Base-by-base conservation (phyloP, 768 basidiomycete species). In the Suillus americanus region DNA sequence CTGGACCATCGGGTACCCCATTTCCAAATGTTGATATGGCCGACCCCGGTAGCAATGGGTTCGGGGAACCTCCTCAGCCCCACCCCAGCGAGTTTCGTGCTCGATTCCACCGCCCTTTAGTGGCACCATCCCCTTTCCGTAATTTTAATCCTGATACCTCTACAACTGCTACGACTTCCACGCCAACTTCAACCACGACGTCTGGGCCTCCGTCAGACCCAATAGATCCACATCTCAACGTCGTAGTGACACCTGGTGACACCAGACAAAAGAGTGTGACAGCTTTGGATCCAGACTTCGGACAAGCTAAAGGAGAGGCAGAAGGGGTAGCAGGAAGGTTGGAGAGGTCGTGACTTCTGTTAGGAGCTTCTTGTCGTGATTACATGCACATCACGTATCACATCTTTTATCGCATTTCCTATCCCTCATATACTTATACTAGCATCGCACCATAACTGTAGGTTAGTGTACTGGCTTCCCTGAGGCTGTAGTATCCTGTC, bases 91-190 rank as follows among this genome's bases (percentile, higher is more conserved):
- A 89, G 60, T 86, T 89, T 68, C 86, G 89, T 25, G 85, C 85
- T 10, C 86, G 89, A 54, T 90, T 90, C 71, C 87, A 86, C 64
- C 79, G 87, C 28, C 75, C 87, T 2, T 79, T 90, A 56, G 80
- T 82, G 20, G 87, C 82, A 0, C 88, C 87, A 0, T 80, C 86
- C 0, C 89, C 89, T 5, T 90, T 89, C 75, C 76, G 71, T n/a
- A 74, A 65, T 60, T 76, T 76, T 60, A 74, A 71, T 46, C 64
- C 71, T 7, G 54, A 67, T 0, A 75, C 76, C 1, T 73, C 73
- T 48, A 66, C 75, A 5, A 75, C 74, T 33, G 74, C 73, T 6
- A 73, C 74, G 37, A 71, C 75, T 9, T 73, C 76, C 1, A 76
- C 77, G 5, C 73, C 75, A 16, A 76, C 76, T 16, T 78, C 77